Base-by-base conservation (phyloP, 2,329 filamentous ascomycete genomes). In the Aurifilum marmelostoma region DNA sequence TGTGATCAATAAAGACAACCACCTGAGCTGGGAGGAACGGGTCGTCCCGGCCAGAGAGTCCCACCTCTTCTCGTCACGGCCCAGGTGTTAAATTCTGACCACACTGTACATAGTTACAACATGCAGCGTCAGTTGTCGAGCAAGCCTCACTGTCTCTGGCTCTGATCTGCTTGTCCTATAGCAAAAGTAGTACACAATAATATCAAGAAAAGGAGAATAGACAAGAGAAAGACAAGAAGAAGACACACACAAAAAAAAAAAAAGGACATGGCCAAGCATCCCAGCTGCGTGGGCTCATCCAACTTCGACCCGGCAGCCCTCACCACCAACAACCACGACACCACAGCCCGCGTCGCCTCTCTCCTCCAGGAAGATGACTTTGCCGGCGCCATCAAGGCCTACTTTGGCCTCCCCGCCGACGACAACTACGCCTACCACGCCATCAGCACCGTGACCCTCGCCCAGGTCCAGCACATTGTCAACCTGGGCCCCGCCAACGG, bases 351-450 rank as follows among this genome's bases (percentile, higher is more conserved):
- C 65, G 80, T 78, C 18, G 71, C 76, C 56, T 77, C 80, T 29
- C 73, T 78, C n/a, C 78, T 86, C 56, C 70, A 75, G n/a, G 72
- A 75, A 5, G 73, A 80, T 65, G 80, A 85, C 75, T 75, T 87
- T 64, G 77, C 80, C 72, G 76, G 75, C 63, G 84, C 85, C 70
- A 81, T 83, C 69, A 75, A 79, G 65, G 74, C 77, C 27, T 80
- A 84, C 69, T 82, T 87, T 67, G 72, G 78, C 60, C 78, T 87
- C 27, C 80, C 83, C 3, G 76, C 79, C 27, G 74, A 74, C 67
- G 84, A 87, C 72, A 70, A 73, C 24, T 87, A 85, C 73, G 81
- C 82, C 62, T 87, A 87, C 75, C 83, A 86, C 76, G 85, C 84
- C 71, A 81, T 83, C 69, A 80, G 80, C 54, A 83, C 82, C 71